phyloP scores from a whole-genome alignment of 345 rosid species.

The Citrus sp. region DNA sequence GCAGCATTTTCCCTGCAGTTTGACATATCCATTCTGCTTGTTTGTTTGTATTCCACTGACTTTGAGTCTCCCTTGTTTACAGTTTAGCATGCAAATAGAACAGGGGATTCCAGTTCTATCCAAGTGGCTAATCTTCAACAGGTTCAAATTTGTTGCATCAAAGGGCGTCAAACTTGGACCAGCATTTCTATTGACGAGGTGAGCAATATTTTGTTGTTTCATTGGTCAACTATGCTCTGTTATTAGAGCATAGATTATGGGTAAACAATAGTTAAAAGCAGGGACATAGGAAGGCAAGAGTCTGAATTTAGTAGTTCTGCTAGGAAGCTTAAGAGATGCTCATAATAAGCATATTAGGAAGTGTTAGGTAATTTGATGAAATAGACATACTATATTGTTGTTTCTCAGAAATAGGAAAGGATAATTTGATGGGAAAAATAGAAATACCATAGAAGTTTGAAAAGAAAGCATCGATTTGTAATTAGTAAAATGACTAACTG shows the following conservation, averaged over 20 bases:
- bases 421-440: background rate
- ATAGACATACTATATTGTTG: background rate
- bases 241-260: background rate
- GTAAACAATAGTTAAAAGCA: background rate
- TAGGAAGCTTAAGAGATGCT: conserved; percentile 10
- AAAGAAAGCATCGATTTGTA: background rate
- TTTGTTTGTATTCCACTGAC: conserved; percentile 2
- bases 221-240: conserved; percentile 5
- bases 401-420: background rate
- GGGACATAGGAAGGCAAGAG: background rate
- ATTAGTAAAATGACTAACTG: background rate
- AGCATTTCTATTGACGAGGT: conserved; percentile 87
- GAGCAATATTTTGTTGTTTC: conserved; percentile 14
- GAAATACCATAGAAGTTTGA: background rate
- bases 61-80: conserved; percentile 30
- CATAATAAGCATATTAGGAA: background rate
- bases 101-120: conserved; percentile 93
- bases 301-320: background rate
- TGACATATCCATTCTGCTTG: background rate
- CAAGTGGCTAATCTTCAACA: conserved; percentile 89
- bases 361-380: background rate
- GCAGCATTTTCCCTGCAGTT: background rate
- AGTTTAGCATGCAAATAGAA: conserved; percentile 86
- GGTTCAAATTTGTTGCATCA: conserved; percentile 79
- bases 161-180: conserved; percentile 89